These are phyloP conservation scores for Cordyceps tenuipes DNA, from an alignment of 2,329 filamentous ascomycete species.

Conservation along the genomic window DNA sequence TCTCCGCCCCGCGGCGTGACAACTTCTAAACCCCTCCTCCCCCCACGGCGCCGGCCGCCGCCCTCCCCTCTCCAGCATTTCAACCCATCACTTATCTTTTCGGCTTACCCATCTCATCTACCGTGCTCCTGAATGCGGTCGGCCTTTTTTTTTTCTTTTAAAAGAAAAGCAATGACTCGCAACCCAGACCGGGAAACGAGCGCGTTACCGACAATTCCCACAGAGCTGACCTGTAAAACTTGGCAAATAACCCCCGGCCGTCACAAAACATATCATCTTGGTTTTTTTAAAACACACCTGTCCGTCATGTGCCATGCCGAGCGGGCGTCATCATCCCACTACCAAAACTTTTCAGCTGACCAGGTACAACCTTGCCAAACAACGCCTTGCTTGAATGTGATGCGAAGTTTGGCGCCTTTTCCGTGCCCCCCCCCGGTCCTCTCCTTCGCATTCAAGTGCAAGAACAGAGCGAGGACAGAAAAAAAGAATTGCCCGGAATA, in stretches of 20 bases:
- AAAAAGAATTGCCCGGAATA: background rate
- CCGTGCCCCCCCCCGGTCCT: too few relatives aligned
- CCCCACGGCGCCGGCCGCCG: background rate
- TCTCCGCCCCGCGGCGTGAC: background rate
- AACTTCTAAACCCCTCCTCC: background rate
- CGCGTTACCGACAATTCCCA: background rate
- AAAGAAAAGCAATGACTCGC: background rate
- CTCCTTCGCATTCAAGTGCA: too few relatives aligned
- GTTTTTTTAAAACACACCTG: background rate
- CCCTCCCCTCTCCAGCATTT: background rate
- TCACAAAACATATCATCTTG: background rate
- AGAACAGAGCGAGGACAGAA: background rate
- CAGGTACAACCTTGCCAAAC: background rate
- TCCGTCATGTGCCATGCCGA: background rate
- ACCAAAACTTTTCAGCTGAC: conserved; percentile 1
- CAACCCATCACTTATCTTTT: too few relatives aligned
- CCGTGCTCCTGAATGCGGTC: too few relatives aligned
- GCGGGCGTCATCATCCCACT: background rate
- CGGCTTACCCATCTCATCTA: too few relatives aligned
- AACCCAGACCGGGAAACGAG: background rate
- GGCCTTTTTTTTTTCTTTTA: too few relatives aligned
- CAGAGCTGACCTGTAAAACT: background rate
- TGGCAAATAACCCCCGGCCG: background rate
- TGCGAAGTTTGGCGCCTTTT: background rate
- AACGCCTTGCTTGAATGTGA: background rate